These are phyloP conservation scores for Phaeosphaeriaceae sp. DNA, from an alignment of 2,329 filamentous ascomycete species.

Conservation along the genomic window DNA sequence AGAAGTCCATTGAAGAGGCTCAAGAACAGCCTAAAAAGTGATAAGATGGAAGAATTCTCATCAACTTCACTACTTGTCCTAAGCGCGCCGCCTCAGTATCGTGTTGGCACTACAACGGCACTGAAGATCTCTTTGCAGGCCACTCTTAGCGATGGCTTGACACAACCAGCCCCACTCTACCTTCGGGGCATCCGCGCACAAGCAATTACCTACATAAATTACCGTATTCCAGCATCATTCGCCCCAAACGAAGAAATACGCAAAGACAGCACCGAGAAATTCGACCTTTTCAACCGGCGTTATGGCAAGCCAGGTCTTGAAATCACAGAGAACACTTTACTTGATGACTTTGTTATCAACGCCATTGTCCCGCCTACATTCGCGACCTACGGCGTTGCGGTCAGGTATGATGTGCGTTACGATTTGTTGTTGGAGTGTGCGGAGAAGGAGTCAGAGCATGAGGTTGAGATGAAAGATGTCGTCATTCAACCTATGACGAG, in stretches of 20 bases:
- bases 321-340: conserved; percentile 8
- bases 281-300: conserved; percentile 26
- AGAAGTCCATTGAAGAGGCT: conserved; percentile 13
- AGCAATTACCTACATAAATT: conserved; percentile 17
- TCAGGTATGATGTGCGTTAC: conserved; percentile 23
- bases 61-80: conserved; percentile 23
- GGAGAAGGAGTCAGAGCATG: conserved; percentile 26
- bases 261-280: conserved; percentile 15
- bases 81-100: conserved; percentile 14
- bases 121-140: conserved; percentile 22
- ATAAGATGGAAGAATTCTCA: conserved; percentile 12
- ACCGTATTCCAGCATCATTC: conserved; percentile 18
- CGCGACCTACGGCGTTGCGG: conserved; percentile 22
- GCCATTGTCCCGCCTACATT: conserved; percentile 24
- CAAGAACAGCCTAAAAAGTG: conserved; percentile 11
- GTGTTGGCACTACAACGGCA: conserved; percentile 16
- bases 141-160: conserved; percentile 5
- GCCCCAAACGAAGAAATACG: conserved; percentile 13
- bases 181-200: conserved; percentile 30
- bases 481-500: conserved; percentile 24
- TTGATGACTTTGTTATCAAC: conserved; percentile 21
- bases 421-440: conserved; percentile 25
- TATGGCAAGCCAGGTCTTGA: conserved; percentile 25
- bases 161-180: conserved; percentile 15
- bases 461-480: conserved; percentile 18